Conservation (phyloP, 2,329 filamentous ascomycete species). For the Alternaria viburni region DNA sequence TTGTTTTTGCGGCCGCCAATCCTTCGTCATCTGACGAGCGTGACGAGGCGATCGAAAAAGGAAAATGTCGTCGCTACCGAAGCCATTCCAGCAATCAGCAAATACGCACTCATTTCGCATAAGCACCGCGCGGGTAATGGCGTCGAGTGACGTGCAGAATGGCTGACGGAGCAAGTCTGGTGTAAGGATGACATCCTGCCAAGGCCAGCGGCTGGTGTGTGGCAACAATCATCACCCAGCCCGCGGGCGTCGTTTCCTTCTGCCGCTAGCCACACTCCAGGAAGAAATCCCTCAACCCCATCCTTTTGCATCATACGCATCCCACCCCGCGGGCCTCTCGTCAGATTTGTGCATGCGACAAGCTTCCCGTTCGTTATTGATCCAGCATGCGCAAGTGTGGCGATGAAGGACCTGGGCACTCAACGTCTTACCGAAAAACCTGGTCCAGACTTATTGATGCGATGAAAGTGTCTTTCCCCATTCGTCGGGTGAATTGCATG, state of each 20-base stretch:
- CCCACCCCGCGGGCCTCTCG: constrained; percentile 7
- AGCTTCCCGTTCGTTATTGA: constrained; percentile 4
- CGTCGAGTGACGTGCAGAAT: constrained; percentile 20
- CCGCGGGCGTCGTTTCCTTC: constrained; percentile 2
- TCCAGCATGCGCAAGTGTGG: constrained; percentile 16
- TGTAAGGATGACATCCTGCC: constrained; percentile 18
- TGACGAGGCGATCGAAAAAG: constrained; percentile 23
- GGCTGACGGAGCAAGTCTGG: constrained; percentile 2
- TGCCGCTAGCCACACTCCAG: constrained; percentile 12
- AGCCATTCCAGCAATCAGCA: constrained; percentile 16
- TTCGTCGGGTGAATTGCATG: constrained; percentile 12
- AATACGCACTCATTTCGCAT: constrained; percentile 12
- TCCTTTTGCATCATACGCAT: constrained; percentile 20
- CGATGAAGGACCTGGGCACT: constrained; percentile 5
- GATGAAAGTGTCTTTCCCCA: background rate
- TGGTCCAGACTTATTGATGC: constrained; percentile 11
- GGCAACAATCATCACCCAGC: constrained; percentile 20
- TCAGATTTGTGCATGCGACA: constrained; percentile 15
- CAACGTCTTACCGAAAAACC: constrained; percentile 12
- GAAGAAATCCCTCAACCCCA: constrained; percentile 24
- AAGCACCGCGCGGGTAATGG: constrained; percentile 12
- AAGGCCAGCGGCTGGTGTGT: constrained; percentile 20
- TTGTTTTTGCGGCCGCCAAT: constrained; percentile 32
- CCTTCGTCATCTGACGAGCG: constrained; percentile 28
- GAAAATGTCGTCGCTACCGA: constrained; percentile 3